A percentile compares a stretch with the other conserved stretches of the same genome.
phyloP scores from a whole-genome alignment of 1,284 basidiomycete species.

The Ganoderma multipileum region DNA sequence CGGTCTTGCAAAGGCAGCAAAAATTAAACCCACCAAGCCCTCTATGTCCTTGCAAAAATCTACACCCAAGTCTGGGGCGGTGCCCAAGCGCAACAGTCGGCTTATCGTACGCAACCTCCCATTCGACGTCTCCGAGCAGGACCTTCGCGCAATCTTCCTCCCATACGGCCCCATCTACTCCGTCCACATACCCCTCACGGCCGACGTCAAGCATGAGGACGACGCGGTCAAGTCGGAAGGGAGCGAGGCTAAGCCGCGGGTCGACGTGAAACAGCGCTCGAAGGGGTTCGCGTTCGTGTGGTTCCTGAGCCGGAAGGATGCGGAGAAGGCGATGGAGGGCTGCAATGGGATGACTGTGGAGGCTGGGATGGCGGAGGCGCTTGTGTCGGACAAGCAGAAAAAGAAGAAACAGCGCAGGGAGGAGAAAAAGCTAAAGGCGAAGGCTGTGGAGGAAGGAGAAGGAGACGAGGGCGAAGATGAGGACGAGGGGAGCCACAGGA shows the following conservation, averaged over 20 bases:
- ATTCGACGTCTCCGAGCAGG: constrained; percentile 83
- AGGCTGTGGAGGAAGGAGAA: constrained; percentile 45
- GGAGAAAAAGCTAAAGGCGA: constrained; percentile 58
- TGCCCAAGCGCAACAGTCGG: constrained; percentile 76
- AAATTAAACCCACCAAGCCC: constrained; percentile 39
- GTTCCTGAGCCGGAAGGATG: constrained; percentile 89
- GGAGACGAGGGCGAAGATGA: constrained; percentile 40
- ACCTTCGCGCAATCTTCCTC: constrained; percentile 88
- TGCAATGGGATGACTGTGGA: constrained; percentile 83
- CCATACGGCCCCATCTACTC: constrained; percentile 90
- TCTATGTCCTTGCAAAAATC: constrained; percentile 37
- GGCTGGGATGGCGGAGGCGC: constrained; percentile 70
- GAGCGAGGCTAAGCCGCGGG: constrained; percentile 23
- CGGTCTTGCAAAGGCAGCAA: constrained; percentile 59
- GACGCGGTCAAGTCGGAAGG: constrained; percentile 33
- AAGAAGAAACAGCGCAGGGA: constrained; percentile 70
- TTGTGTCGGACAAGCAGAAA: constrained; percentile 79
- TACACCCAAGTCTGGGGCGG: constrained; percentile 46
- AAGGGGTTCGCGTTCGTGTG: constrained; percentile 97
- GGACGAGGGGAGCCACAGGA: constrained; percentile 50
- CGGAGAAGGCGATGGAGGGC: constrained; percentile 82
- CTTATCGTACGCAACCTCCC: constrained; percentile 94
- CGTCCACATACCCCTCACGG: constrained; percentile 75
- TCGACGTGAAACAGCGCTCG: constrained; percentile 45
- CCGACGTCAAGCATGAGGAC: constrained; percentile 40